A percentile compares a stretch with the other conserved stretches of the same genome.
phyloP scores from a whole-genome alignment of 2,329 filamentous ascomycete genomes.

The Colletotrichum lentis region DNA sequence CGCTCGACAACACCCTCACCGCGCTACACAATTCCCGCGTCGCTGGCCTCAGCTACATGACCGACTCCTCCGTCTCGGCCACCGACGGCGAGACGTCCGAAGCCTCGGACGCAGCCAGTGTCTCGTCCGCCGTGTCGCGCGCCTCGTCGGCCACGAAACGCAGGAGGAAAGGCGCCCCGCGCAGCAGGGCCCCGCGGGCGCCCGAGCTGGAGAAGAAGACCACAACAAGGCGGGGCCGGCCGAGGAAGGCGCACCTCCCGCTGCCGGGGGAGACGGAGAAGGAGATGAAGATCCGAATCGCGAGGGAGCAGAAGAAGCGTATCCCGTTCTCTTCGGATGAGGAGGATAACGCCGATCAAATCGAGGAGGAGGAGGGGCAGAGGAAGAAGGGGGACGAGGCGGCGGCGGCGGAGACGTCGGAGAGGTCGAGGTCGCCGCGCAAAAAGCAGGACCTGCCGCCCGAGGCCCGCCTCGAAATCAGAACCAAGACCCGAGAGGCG shows the following conservation, averaged over 20 bases:
- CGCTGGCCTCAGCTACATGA: conserved; percentile 56
- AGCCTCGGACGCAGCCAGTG: conserved; percentile 30
- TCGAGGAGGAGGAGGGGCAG: conserved; percentile 28
- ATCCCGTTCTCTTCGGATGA: conserved; percentile 39
- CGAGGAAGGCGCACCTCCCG: conserved; percentile 51
- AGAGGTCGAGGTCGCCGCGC: conserved; percentile 34
- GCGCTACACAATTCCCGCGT: conserved; percentile 74
- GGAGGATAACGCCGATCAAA: conserved; percentile 22
- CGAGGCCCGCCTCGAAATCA: conserved; percentile 34
- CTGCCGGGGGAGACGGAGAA: conserved; percentile 56
- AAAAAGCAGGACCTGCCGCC: conserved; percentile 33
- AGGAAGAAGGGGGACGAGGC: conserved; percentile 2
- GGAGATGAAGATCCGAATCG: conserved; percentile 58
- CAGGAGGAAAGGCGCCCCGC: conserved; percentile 2
- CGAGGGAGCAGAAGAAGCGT: conserved; percentile 47
- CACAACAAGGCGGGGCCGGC: conserved; percentile 48
- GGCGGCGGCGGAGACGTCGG: conserved; percentile 21
- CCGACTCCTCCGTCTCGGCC: conserved; percentile 50
- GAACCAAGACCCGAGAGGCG: conserved; percentile 40
- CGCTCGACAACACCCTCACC: conserved; percentile 73
- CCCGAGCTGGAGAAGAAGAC: conserved; percentile 16
- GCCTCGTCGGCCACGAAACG: conserved; percentile 6
- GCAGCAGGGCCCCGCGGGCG: conserved; percentile 31
- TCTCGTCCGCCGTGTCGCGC: conserved; percentile 25
- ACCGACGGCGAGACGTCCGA: conserved; percentile 46